These are phyloP conservation scores for Manihot esculenta DNA, from an alignment of 441 rosid genomes.

Conservation along the genomic window DNA sequence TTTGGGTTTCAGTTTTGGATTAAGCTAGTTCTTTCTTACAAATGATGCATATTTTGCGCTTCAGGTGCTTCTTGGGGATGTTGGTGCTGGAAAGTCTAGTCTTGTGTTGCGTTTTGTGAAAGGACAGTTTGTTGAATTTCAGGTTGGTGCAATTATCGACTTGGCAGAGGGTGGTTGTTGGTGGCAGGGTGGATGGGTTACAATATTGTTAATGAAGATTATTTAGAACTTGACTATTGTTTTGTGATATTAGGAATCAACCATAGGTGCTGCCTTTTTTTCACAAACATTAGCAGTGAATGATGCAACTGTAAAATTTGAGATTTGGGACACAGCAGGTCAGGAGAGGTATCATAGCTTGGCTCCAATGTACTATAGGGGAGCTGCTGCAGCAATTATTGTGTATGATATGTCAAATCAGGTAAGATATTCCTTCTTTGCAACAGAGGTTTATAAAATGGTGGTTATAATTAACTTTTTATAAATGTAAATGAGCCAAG, in stretches of 20 bases:
- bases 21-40: neutral
- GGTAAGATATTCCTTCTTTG: slow-evolving; percentile 33
- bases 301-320: slow-evolving; percentile 94
- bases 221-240: slow-evolving; percentile 18
- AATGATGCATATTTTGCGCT: slow-evolving; percentile 14
- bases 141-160: slow-evolving; percentile 44
- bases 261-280: slow-evolving; percentile 97
- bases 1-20: neutral
- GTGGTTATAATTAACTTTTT: neutral
- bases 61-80: slow-evolving; percentile 97
- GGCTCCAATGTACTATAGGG: slow-evolving; percentile 99
- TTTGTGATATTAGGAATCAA: slow-evolving; percentile 69
- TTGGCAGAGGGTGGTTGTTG: neutral
- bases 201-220: neutral
- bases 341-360: slow-evolving; percentile 97
- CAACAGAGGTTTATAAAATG: neutral
- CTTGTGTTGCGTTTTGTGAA: slow-evolving; percentile 92
- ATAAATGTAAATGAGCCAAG: no score
- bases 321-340: slow-evolving; percentile 99
- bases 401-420: slow-evolving; percentile 89
- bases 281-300: slow-evolving; percentile 91
- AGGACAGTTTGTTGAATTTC: slow-evolving; percentile 96
- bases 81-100: slow-evolving; percentile 98
- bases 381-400: slow-evolving; percentile 92
- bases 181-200: no score